Evolutionary conservation across 192 early-diverging fungal species (phyloP).

Genomic region (Gonapodya prolifera): DNA sequence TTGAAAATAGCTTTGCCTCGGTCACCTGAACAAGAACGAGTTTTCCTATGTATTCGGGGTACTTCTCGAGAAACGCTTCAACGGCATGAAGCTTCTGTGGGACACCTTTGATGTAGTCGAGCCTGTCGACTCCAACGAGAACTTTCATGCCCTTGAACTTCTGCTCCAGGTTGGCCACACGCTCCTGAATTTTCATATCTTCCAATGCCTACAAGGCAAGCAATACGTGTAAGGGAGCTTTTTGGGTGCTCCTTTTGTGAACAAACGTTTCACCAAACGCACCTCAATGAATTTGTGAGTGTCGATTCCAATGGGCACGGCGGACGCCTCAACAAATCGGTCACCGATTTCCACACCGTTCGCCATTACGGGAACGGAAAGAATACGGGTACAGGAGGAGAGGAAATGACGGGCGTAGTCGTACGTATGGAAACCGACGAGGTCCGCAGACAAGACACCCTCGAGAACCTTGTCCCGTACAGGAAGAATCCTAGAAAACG

Average conservation of each 20-base stretch:
- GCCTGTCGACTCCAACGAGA: slow-evolving; percentile 92
- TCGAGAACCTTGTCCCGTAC: slow-evolving; percentile 86
- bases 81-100: slow-evolving; percentile 97
- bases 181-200: slow-evolving; percentile 43
- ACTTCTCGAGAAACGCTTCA: slow-evolving; percentile 73
- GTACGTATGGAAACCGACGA: slow-evolving; percentile 82
- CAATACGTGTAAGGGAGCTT: not conserved
- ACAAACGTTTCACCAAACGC: not conserved
- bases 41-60: slow-evolving; percentile 87
- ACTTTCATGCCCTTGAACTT: slow-evolving; percentile 79
- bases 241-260: not conserved
- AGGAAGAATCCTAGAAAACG: slow-evolving; percentile 58
- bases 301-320: slow-evolving; percentile 99
- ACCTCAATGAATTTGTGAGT: slow-evolving; percentile 81
- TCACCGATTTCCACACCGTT: slow-evolving; percentile 89
- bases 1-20: not conserved
- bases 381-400: slow-evolving; percentile 89
- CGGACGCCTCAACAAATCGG: slow-evolving; percentile 87
- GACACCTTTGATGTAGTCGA: slow-evolving; percentile 99
- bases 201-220: slow-evolving; percentile 43
- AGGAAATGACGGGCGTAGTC: slow-evolving; percentile 71
- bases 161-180: slow-evolving; percentile 68
- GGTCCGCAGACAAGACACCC: slow-evolving; percentile 82
- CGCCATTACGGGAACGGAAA: slow-evolving; percentile 84
- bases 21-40: slow-evolving; percentile 28